Percentiles rank a stretch among this genome's conserved stretches.
Conservation (phyloP, 225 moss, liverwort and hornwort genomes). For the Climacium dendroides region DNA sequence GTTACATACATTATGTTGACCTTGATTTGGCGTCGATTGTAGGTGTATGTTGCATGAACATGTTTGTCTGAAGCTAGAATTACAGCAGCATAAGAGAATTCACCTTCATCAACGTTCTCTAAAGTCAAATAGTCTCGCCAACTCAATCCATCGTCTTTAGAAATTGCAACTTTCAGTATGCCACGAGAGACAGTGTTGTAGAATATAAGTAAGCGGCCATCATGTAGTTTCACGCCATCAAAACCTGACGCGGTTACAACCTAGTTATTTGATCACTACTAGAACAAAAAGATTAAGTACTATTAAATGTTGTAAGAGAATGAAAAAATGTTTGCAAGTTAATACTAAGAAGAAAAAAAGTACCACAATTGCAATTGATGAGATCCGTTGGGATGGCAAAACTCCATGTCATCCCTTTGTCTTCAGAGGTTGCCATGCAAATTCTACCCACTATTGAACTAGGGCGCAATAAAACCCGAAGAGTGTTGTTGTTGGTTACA, state of each 20-base stretch:
- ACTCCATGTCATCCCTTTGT: slow-evolving; percentile 55
- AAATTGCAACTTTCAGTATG: slow-evolving; percentile 60
- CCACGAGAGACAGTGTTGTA: slow-evolving; percentile 79
- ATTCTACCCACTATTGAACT: slow-evolving; percentile 47
- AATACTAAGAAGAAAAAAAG: background rate
- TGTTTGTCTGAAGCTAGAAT: slow-evolving; percentile 61
- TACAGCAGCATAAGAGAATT: slow-evolving; percentile 79
- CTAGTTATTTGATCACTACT: background rate
- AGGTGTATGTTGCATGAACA: slow-evolving; percentile 68
- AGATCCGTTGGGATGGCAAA: slow-evolving; percentile 56
- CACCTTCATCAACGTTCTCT: slow-evolving; percentile 33
- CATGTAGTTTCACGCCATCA: slow-evolving; percentile 69
- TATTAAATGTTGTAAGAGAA: background rate
- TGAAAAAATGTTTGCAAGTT: background rate
- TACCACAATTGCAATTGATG: slow-evolving; percentile 75
- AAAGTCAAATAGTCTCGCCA: slow-evolving; percentile 64
- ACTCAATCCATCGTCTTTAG: slow-evolving; percentile 60
- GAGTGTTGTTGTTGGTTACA: slow-evolving; percentile 12
- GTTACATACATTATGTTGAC: slow-evolving; percentile 1
- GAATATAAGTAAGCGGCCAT: slow-evolving; percentile 63
- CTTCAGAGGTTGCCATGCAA: slow-evolving; percentile 62
- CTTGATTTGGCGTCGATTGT: slow-evolving; percentile 78
- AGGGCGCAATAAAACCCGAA: slow-evolving; percentile 56
- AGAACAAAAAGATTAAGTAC: background rate
- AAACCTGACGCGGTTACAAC: slow-evolving; percentile 26